Percentiles rank a stretch among this genome's conserved stretches.
Conservation (phyloP, 352 stramenopile species). For the Thraustotheca clavata region DNA sequence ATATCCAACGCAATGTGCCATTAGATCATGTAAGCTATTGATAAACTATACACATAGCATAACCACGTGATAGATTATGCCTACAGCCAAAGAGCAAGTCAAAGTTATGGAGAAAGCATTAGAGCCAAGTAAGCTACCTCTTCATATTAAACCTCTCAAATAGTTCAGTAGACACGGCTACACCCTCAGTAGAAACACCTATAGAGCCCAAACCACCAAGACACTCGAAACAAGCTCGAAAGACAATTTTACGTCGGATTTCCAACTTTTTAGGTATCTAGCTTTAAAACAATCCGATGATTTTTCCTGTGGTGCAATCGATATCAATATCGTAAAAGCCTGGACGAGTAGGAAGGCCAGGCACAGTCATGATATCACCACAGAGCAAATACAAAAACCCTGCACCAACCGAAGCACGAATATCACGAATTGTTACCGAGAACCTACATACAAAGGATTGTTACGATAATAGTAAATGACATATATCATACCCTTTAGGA, state of each 20-base stretch:
- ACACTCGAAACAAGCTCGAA: too few relatives aligned
- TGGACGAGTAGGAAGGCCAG: conserved; percentile 95
- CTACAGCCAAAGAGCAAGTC: neutral
- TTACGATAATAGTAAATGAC: neutral
- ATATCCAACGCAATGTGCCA: neutral
- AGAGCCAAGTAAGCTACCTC: neutral
- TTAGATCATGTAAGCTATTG: neutral
- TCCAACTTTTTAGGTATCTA: neutral
- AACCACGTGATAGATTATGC: neutral
- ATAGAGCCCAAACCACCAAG: neutral
- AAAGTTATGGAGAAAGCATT: neutral
- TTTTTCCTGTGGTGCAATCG: conserved; percentile 3
- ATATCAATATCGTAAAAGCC: conserved; percentile 95
- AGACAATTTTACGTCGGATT: neutral
- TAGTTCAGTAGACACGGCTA: neutral
- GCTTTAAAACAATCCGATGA: conserved; percentile 12
- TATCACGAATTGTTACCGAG: conserved; percentile 91
- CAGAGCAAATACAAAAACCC: conserved; percentile 94
- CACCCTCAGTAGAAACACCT: neutral
- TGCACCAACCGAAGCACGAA: conserved; percentile 92
- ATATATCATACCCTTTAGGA: conserved; percentile 54
- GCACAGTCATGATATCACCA: conserved; percentile 99
- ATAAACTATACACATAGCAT: neutral
- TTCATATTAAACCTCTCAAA: neutral
- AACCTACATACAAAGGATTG: conserved; percentile 38